These are phyloP conservation scores for Aureobasidium melanogenum DNA, from an alignment of 2,329 filamentous ascomycete genomes.

Conservation along the genomic window DNA sequence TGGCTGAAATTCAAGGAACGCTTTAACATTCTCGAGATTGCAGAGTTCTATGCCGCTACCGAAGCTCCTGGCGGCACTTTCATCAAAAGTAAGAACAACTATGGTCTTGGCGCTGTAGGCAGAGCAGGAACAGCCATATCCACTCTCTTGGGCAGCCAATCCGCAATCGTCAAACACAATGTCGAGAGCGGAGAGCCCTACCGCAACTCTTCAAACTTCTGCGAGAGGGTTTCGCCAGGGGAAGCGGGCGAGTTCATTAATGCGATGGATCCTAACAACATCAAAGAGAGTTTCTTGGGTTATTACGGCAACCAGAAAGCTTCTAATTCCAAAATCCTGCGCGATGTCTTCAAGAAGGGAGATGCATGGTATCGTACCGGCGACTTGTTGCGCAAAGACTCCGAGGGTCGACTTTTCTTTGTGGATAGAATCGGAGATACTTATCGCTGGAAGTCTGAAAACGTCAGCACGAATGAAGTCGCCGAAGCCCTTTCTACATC, in stretches of 20 bases:
- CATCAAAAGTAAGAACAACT: conserved; percentile 67
- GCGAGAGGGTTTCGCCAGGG: conserved; percentile 48
- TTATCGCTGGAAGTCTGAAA: conserved; percentile 64
- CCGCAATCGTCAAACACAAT: conserved; percentile 61
- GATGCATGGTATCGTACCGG: conserved; percentile 79
- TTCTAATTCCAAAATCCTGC: conserved; percentile 63
- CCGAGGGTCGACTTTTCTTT: conserved; percentile 67
- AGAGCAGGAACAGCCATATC: conserved; percentile 56
- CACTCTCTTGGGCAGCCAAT: conserved; percentile 41
- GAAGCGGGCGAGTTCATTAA: conserved; percentile 70
- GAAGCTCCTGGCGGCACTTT: conserved; percentile 56
- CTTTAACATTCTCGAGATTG: conserved; percentile 36
- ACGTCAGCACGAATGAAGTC: conserved; percentile 52
- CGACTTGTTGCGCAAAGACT: conserved; percentile 66
- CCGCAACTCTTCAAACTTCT: conserved; percentile 65
- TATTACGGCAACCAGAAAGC: conserved; percentile 70
- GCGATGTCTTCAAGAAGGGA: conserved; percentile 62
- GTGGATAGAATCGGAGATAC: conserved; percentile 73
- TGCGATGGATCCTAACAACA: conserved; percentile 56
- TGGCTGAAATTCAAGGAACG: conserved; percentile 78
- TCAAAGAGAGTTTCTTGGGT: conserved; percentile 62
- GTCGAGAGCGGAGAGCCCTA: conserved; percentile 58
- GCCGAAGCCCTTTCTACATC: conserved; percentile 63
- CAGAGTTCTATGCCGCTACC: conserved; percentile 32
- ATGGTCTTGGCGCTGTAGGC: conserved; percentile 68